Conservation (phyloP, 2,329 filamentous ascomycete genomes). For the Xylariales sp. region DNA sequence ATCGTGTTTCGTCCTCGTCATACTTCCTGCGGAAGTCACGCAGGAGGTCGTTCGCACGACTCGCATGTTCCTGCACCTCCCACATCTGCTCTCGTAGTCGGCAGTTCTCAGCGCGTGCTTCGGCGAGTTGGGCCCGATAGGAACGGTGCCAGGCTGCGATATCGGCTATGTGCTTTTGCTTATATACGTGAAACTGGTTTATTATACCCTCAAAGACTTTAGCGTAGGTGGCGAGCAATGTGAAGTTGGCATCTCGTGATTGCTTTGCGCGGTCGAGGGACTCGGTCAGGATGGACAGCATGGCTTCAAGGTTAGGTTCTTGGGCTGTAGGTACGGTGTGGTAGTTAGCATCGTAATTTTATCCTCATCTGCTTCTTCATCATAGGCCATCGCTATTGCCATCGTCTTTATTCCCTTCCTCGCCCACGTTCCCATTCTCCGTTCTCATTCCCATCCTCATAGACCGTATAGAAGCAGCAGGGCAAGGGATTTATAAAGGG, state of each 20-base stretch:
- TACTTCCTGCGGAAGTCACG: constrained; percentile 67
- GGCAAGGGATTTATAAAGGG: not conserved
- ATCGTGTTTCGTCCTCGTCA: constrained; percentile 66
- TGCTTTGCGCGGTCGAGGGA: constrained; percentile 71
- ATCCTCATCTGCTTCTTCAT: not conserved
- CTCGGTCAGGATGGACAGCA: constrained; percentile 70
- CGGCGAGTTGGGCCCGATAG: constrained; percentile 73
- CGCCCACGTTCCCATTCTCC: not conserved
- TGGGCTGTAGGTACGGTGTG: constrained; percentile 58
- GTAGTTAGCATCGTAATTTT: constrained; percentile 20
- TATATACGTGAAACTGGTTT: constrained; percentile 74
- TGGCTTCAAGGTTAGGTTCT: constrained; percentile 69
- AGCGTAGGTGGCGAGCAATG: constrained; percentile 68
- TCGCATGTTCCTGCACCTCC: constrained; percentile 72
- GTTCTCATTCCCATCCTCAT: constrained; percentile 1
- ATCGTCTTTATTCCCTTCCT: not conserved
- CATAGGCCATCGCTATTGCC: not conserved
- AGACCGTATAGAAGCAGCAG: not conserved
- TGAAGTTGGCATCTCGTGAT: constrained; percentile 70
- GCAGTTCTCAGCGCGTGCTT: constrained; percentile 72
- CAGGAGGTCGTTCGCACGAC: constrained; percentile 67
- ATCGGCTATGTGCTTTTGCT: constrained; percentile 70
- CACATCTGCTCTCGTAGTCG: constrained; percentile 73
- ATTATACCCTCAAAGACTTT: constrained; percentile 67
- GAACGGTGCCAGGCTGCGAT: constrained; percentile 73